Evolutionary conservation across 768 basidiomycete genomes (phyloP), one percentile per base, ranked within the genome.

Genomic region (Lentinula detonsa): DNA sequence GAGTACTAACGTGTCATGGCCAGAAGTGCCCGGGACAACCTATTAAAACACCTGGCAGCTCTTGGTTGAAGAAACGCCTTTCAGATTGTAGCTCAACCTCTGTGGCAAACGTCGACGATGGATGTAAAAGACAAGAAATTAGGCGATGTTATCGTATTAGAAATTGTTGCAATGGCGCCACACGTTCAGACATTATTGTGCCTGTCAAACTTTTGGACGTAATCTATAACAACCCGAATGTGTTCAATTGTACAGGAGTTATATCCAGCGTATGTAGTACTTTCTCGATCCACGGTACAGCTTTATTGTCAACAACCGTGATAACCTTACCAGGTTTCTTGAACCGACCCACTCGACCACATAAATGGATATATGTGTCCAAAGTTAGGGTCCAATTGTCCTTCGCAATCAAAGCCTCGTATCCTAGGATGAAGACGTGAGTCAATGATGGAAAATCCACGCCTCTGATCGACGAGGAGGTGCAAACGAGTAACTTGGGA

Each of bases 291-390:
- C 71, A 76, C 49, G 76, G 70, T 31, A 71, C 73, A 61, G 77
- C 73, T 61, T 67, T 74, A 57, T 72, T 74, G 51, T 82, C 79
- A 39, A 91, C 70, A 42, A 91, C 75, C 31, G 78, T 84, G 61
- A 92, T 75, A 56, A 90, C 87, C 71, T 83, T 87, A 15, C 90
- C 90, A 21, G 71, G 72, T 46, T 81, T 71, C 49, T 86, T 85
- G 69, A 89, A 87, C 61, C 90, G 80, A 21, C 90, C 88, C n/a
- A 86, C 87, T 11, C 90, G 83, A 13, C 91, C 90, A 5, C 87
- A 84, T 45, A 86, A 73, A 66, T 92, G 90, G 64, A 85, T 62
- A 69, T 92, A 92, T 43, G 76, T 77, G 64, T 88, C 86, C 42
- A 83, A 80, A 10, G 74, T 72, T 65, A 71, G 73, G 7, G 55